A percentile compares a stretch with the other conserved stretches of the same genome.
Conservation (phyloP, 768 basidiomycete species). For the Pleurotus tuoliensis region DNA sequence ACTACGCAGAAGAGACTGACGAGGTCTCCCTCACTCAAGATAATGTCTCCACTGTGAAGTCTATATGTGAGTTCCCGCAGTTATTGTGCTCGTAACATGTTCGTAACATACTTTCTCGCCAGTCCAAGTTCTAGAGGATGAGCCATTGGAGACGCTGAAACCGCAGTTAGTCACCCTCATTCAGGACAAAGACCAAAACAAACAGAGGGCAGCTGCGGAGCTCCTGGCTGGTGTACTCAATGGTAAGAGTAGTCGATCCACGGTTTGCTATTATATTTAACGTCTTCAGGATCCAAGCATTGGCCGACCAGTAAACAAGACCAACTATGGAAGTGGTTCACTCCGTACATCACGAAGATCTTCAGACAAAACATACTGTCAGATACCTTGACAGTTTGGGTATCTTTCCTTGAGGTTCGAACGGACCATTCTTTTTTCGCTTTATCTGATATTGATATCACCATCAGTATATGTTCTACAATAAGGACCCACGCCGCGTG, state of each 20-base stretch:
- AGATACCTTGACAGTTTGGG: constrained; percentile 77
- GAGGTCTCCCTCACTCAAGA: constrained; percentile 62
- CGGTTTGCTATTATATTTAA: not conserved
- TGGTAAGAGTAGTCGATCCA: constrained; percentile 31
- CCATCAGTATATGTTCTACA: constrained; percentile 66
- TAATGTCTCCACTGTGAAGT: constrained; percentile 70
- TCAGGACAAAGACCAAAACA: constrained; percentile 72
- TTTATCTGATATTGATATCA: constrained; percentile 7
- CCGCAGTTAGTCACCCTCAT: constrained; percentile 64
- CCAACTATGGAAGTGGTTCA: constrained; percentile 78
- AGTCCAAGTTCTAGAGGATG: constrained; percentile 80
- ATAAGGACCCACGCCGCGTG: constrained; percentile 78
- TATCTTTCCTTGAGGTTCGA: constrained; percentile 71
- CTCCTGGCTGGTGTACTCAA: constrained; percentile 70
- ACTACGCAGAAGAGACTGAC: constrained; percentile 78
- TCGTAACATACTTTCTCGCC: constrained; percentile 8
- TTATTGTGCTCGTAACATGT: not conserved
- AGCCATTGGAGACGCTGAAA: constrained; percentile 58
- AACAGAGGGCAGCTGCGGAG: constrained; percentile 86
- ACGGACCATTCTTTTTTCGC: not conserved
- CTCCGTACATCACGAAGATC: constrained; percentile 59
- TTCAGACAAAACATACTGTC: constrained; percentile 73
- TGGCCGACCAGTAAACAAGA: constrained; percentile 75
- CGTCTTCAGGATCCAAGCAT: constrained; percentile 68
- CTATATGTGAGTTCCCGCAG: constrained; percentile 50